phyloP scores from a whole-genome alignment of 495 filamentous ascomycete species.

The Penicillium waksmanii region DNA sequence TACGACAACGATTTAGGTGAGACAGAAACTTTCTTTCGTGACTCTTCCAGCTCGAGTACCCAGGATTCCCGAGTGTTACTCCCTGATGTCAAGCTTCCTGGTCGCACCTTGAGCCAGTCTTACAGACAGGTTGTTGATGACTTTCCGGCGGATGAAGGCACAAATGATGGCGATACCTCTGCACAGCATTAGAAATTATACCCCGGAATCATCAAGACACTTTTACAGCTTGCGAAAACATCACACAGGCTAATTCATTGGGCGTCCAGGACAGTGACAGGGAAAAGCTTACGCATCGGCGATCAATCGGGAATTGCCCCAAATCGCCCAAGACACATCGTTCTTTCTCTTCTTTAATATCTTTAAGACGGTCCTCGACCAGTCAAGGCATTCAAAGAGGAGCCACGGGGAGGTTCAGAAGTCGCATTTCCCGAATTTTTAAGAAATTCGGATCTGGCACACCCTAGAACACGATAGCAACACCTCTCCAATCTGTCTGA shows the following conservation, averaged over 20 bases:
- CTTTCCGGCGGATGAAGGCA: background rate
- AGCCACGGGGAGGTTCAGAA: background rate
- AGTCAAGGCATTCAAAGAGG: background rate
- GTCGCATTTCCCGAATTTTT: background rate
- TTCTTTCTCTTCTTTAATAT: background rate
- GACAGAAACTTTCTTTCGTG: slow-evolving; percentile 2
- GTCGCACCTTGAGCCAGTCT: slow-evolving; percentile 8
- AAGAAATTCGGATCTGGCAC: background rate
- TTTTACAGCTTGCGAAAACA: background rate
- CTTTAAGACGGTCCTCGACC: background rate
- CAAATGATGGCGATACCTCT: background rate
- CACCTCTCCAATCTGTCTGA: background rate
- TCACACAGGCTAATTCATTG: background rate
- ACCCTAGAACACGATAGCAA: background rate
- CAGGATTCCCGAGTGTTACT: background rate
- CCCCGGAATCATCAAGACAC: background rate
- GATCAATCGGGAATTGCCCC: background rate
- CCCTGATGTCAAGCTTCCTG: background rate
- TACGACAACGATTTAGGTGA: slow-evolving; percentile 5
- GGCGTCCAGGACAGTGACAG: background rate
- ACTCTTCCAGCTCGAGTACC: background rate
- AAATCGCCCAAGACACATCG: background rate
- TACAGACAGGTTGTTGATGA: slow-evolving; percentile 10
- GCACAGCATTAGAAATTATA: background rate
- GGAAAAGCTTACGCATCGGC: background rate